Evolutionary conservation across 306 rosid species (phyloP).

Genomic region (Vigna unguiculata): DNA sequence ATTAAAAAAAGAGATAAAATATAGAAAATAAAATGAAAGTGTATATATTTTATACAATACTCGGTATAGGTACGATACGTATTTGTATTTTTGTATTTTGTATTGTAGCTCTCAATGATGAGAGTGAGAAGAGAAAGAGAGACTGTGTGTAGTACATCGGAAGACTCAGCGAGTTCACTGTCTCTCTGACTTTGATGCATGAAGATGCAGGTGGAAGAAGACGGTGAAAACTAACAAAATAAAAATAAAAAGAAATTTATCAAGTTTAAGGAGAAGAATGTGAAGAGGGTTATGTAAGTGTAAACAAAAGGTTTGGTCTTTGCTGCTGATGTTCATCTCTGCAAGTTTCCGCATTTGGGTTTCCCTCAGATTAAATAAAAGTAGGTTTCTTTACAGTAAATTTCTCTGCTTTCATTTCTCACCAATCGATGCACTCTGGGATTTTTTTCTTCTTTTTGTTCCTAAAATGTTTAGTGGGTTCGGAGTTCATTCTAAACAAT

Average conservation of each 20-base stretch:
- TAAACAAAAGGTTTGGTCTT: conserved; percentile 39
- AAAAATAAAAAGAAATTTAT: neutral
- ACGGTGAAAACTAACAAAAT: conserved; percentile 3
- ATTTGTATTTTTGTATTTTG: neutral
- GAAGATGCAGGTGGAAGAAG: conserved; percentile 5
- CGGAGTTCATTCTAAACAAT: conserved; percentile 41
- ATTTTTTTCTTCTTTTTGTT: conserved; percentile 25
- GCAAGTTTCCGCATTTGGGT: conserved; percentile 50
- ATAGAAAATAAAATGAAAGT: too few relatives aligned
- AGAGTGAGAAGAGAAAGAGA: conserved; percentile 41
- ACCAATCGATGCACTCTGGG: conserved; percentile 40
- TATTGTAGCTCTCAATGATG: conserved; percentile 50
- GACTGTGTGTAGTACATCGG: conserved; percentile 48
- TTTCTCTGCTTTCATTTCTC: conserved; percentile 29
- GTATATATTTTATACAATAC: too few relatives aligned
- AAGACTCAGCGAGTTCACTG: conserved; percentile 51
- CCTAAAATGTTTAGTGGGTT: conserved; percentile 20
- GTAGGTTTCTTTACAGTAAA: conserved; percentile 50
- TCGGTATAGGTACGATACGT: neutral
- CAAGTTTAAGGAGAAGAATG: conserved; percentile 1
- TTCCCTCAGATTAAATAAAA: conserved; percentile 47
- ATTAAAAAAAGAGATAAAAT: too few relatives aligned
- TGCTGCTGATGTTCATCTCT: conserved; percentile 37
- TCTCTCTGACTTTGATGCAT: conserved; percentile 63
- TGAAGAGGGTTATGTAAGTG: conserved; percentile 13